These are phyloP conservation scores for Wallacemonas sp. DNA, from an alignment of 208 protist species.

Conservation along the genomic window DNA sequence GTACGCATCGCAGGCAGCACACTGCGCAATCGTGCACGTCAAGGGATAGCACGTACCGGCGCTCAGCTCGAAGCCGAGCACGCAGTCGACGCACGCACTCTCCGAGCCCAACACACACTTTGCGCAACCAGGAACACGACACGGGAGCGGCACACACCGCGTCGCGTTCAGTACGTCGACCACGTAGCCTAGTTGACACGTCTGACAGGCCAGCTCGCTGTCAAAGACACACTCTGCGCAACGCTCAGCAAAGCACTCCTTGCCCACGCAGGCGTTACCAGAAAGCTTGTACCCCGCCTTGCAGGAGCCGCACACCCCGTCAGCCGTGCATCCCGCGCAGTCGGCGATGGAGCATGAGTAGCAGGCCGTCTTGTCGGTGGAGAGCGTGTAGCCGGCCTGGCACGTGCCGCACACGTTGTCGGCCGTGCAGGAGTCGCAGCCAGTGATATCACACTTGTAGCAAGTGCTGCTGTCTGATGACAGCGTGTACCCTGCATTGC, in stretches of 20 bases:
- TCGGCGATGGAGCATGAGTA: not conserved
- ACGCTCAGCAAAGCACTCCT: too few species aligned
- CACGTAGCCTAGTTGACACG: too few species aligned
- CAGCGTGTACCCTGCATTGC: not conserved
- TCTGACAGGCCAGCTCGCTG: too few species aligned
- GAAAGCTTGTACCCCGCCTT: too few species aligned
- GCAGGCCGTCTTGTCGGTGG: not conserved
- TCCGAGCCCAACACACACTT: not conserved
- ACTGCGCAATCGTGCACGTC: not conserved
- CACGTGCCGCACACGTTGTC: constrained; percentile 15
- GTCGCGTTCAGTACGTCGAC: not conserved
- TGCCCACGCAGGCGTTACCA: too few species aligned
- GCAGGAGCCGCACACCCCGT: not conserved
- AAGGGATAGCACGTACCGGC: not conserved
- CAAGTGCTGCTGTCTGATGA: not conserved
- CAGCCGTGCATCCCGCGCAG: not conserved
- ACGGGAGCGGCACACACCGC: not conserved
- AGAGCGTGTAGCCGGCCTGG: not conserved
- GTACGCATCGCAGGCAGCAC: not conserved
- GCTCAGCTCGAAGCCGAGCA: not conserved
- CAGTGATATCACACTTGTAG: not conserved
- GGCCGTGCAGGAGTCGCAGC: not conserved
- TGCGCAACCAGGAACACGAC: not conserved
- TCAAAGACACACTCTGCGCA: too few species aligned
- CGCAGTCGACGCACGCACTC: not conserved